A percentile compares a stretch with the other conserved stretches of the same genome.
Conservation (phyloP, 208 protist genomes). For the Acanthamoeba royreba region DNA sequence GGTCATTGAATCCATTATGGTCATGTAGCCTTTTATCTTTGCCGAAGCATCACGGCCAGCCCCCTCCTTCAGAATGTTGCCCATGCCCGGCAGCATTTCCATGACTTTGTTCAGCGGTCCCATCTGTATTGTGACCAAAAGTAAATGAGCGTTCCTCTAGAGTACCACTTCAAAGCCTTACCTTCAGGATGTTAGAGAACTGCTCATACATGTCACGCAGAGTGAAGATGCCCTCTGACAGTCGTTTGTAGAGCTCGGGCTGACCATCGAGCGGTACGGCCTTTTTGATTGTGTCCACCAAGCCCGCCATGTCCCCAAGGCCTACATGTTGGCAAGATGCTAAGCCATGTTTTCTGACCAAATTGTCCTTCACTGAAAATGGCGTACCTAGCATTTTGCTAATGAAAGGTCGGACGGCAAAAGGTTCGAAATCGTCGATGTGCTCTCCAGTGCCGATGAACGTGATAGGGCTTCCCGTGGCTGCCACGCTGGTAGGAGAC, state of each 20-base stretch:
- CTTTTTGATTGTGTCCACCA: constrained; percentile 91
- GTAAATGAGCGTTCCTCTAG: not conserved
- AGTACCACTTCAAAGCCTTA: constrained; percentile 85
- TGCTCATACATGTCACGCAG: constrained; percentile 96
- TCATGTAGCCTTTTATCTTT: constrained; percentile 90
- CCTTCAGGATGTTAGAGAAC: constrained; percentile 92
- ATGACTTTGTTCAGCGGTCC: constrained; percentile 84
- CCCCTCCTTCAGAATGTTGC: constrained; percentile 75
- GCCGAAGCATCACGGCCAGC: constrained; percentile 70
- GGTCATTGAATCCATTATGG: constrained; percentile 96
- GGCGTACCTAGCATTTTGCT: constrained; percentile 69
- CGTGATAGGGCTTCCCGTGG: constrained; percentile 96
- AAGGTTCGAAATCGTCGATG: constrained; percentile 95
- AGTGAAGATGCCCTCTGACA: constrained; percentile 92
- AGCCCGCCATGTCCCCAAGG: constrained; percentile 92
- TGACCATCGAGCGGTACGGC: constrained; percentile 71
- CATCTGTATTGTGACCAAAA: not conserved
- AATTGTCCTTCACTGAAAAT: too few relatives aligned
- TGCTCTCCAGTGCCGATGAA: constrained; percentile 98
- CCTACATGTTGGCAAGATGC: constrained; percentile 91
- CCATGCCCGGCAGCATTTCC: constrained; percentile 91
- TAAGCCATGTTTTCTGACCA: not conserved
- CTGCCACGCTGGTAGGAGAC: constrained; percentile 83
- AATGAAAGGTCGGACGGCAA: constrained; percentile 79
- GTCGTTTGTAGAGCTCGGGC: constrained; percentile 85